phyloP scores from a whole-genome alignment of 2,329 filamentous ascomycete species.

The Coccinonectria pachysandricola region DNA sequence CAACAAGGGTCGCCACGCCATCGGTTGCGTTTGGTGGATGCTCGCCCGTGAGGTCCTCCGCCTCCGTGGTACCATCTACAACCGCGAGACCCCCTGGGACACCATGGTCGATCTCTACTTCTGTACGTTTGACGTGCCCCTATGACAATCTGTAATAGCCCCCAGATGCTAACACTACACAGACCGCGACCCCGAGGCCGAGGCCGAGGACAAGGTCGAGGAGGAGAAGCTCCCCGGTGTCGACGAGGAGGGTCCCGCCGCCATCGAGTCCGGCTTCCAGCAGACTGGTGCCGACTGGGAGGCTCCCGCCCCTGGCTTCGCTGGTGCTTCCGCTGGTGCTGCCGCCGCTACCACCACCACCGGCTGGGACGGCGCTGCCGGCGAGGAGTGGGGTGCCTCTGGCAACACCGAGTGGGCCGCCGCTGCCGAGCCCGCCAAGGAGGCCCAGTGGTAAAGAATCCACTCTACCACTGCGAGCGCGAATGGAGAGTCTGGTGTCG shows the following conservation, averaged over 20 bases:
- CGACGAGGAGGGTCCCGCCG: slow-evolving; percentile 72
- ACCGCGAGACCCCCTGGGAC: slow-evolving; percentile 95
- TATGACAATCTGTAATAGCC: not conserved
- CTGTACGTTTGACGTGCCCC: slow-evolving; percentile 47
- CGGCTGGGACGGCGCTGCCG: slow-evolving; percentile 48
- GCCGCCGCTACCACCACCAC: no score
- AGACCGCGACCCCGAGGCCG: slow-evolving; percentile 97
- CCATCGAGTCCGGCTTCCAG: slow-evolving; percentile 70
- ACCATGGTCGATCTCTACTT: slow-evolving; percentile 99
- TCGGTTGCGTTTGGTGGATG: slow-evolving; percentile 99
- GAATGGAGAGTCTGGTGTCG: slow-evolving; percentile 1
- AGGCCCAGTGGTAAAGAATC: slow-evolving; percentile 40
- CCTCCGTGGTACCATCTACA: slow-evolving; percentile 91
- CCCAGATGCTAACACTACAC: slow-evolving; percentile 8
- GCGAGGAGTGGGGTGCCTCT: slow-evolving; percentile 55
- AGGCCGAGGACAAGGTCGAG: slow-evolving; percentile 95
- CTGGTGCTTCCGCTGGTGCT: slow-evolving; percentile 47
- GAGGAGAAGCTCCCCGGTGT: slow-evolving; percentile 83
- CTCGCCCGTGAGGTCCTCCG: slow-evolving; percentile 98
- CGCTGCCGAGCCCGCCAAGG: slow-evolving; percentile 44
- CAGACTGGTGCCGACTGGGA: slow-evolving; percentile 71
- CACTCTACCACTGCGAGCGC: slow-evolving; percentile 9
- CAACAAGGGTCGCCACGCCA: slow-evolving; percentile 99
- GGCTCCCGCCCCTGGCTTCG: slow-evolving; percentile 61
- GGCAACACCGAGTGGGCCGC: slow-evolving; percentile 62